Evolutionary conservation across 2,329 filamentous ascomycete genomes (phyloP).

Genomic region (Annulohypoxylon truncatum): DNA sequence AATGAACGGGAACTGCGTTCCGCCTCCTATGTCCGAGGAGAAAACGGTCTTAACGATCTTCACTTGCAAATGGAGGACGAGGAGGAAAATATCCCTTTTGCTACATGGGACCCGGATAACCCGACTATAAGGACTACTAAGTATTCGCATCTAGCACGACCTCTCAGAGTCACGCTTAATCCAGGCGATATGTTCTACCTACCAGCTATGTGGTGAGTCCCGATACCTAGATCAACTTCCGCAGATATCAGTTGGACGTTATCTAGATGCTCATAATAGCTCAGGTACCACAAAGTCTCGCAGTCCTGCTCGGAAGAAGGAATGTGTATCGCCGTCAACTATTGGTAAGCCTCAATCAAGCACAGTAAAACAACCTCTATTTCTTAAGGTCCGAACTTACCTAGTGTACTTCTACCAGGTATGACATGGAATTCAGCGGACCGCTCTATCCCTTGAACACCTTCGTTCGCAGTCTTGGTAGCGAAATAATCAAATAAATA

Average conservation of each 20-base stretch:
- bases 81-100: constrained; percentile 68
- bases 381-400: not conserved
- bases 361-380: not conserved
- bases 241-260: not conserved
- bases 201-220: constrained; percentile 78
- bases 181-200: constrained; percentile 86
- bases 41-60: constrained; percentile 44
- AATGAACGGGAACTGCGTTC: constrained; percentile 69
- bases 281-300: constrained; percentile 80
- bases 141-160: constrained; percentile 70
- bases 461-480: constrained; percentile 62
- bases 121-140: constrained; percentile 62
- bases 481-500: constrained; percentile 11
- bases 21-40: constrained; percentile 67
- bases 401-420: constrained; percentile 61
- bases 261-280: constrained; percentile 41
- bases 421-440: constrained; percentile 82
- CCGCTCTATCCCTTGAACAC: constrained; percentile 71
- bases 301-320: constrained; percentile 76
- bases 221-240: constrained; percentile 41
- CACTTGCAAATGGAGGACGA: constrained; percentile 52
- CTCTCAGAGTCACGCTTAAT: constrained; percentile 74
- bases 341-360: constrained; percentile 67
- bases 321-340: constrained; percentile 83
- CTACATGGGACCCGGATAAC: constrained; percentile 78